Base-by-base conservation (phyloP, 441 rosid genomes). In the Arabidopsis hybrid region DNA sequence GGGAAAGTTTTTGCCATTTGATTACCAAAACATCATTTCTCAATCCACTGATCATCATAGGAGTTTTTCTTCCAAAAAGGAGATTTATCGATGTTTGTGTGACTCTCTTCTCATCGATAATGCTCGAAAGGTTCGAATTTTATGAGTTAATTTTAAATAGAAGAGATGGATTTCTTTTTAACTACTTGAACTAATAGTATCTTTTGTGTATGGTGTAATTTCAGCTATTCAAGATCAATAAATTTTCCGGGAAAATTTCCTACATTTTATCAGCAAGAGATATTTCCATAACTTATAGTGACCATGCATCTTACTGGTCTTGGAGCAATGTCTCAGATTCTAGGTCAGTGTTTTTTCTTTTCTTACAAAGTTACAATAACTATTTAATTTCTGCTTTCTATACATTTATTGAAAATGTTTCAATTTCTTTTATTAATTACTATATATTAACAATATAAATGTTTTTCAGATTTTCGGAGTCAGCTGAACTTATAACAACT, bases 231-330 rank as follows among this genome's bases (percentile, higher is more conserved):
- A 83, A 74, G 71, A 46, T 90, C 61, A 86, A 91, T 71, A 86
- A 79, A 78, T 80, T 81, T 4, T 74, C 86, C 0, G 93, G 92
- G 5, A 86, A 49, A 65, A 69, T 75, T 45, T 83, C 84, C 0
- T 92, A 73, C 51, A 12, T 81, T 21, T 32, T 92, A 21, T 90
- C 96, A 1, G 88, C 98, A 40, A 88, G 90, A 78, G 85, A 85
- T 67, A 86, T 91, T 52, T 72, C 79, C 1, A 91, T 90, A 60
- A 75, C 83, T 0, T 56, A 82, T 78, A 82, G 89, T 58, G 36
- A 77, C 66, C 81, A 88, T 65, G 76, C 89, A 18, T 47, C 74
- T 50, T 73, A 73, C 51, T 91, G 97, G 98, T 35, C 64, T 13
- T 92, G 95, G 96, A 63, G 56, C 35, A 73, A 85, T 8, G 65